Conservation (phyloP, 2,329 filamentous ascomycete genomes). For the Colletotrichum sublineola region DNA sequence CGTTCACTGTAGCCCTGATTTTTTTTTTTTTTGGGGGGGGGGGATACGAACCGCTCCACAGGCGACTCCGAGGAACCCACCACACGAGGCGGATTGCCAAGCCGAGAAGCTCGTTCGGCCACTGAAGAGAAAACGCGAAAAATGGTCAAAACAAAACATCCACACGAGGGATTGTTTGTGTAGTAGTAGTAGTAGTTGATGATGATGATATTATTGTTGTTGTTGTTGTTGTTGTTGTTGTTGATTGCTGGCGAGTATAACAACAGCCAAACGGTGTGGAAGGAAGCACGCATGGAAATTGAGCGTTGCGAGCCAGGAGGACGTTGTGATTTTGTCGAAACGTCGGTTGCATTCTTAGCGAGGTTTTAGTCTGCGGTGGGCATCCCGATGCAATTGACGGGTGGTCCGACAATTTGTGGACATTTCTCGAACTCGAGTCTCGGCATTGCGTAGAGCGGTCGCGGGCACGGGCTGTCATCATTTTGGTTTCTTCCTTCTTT, state of each 20-base stretch:
- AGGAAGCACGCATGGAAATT: constrained; percentile 33
- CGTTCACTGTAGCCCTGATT: constrained; percentile 10
- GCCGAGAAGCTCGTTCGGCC: background rate
- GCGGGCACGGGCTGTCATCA: background rate
- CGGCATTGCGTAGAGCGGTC: constrained; percentile 10
- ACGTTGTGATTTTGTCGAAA: background rate
- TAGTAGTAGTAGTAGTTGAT: background rate
- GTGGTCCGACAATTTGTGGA: background rate
- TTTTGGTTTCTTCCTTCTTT: background rate
- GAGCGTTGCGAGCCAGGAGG: background rate
- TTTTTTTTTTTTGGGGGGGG: constrained; percentile 10
- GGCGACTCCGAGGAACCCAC: constrained; percentile 6
- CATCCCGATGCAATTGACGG: background rate
- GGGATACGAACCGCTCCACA: constrained; percentile 31
- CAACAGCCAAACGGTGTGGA: background rate
- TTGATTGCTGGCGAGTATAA: background rate
- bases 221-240: background rate
- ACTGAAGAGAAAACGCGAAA: background rate
- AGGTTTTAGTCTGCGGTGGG: background rate
- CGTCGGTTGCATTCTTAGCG: constrained; percentile 23
- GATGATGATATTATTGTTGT: background rate
- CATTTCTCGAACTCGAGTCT: constrained; percentile 6
- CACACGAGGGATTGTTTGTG: constrained; percentile 4
- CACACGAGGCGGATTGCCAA: constrained; percentile 6
- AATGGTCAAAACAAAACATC: constrained; percentile 25